These are phyloP conservation scores for Eremomyces bilateralis DNA, from an alignment of 495 filamentous ascomycete species.

Conservation along the genomic window DNA sequence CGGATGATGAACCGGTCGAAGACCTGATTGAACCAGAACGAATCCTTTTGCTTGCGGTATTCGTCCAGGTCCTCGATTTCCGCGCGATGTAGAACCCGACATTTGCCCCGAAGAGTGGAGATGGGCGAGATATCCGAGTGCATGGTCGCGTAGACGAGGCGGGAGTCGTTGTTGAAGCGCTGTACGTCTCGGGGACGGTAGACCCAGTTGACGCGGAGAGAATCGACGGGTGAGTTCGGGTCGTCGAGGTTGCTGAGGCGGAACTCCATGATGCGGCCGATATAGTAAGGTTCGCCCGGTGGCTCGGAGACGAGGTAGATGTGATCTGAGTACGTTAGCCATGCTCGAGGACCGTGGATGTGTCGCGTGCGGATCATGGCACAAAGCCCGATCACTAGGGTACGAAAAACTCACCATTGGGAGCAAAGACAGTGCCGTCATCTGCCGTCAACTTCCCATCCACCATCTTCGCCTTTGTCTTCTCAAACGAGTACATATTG, in stretches of 20 bases:
- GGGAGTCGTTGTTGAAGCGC: slow-evolving; percentile 70
- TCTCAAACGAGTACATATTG: slow-evolving; percentile 78
- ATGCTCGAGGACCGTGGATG: no score
- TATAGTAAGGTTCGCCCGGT: slow-evolving; percentile 92
- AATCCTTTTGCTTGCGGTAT: slow-evolving; percentile 63
- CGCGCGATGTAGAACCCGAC: slow-evolving; percentile 62
- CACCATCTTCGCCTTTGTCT: slow-evolving; percentile 39
- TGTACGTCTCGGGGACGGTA: slow-evolving; percentile 92
- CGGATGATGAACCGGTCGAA: slow-evolving; percentile 97
- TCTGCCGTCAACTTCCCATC: slow-evolving; percentile 70
- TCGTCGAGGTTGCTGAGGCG: slow-evolving; percentile 53
- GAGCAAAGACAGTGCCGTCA: slow-evolving; percentile 60
- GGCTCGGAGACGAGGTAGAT: slow-evolving; percentile 96
- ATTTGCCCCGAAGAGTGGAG: slow-evolving; percentile 79
- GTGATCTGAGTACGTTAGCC: slow-evolving; percentile 41
- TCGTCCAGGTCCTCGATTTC: slow-evolving; percentile 67
- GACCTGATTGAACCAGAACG: slow-evolving; percentile 93
- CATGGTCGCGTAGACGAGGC: slow-evolving; percentile 88
- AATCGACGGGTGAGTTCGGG: slow-evolving; percentile 49
- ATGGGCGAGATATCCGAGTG: slow-evolving; percentile 92
- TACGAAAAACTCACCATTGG: slow-evolving; percentile 58
- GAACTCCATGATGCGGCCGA: slow-evolving; percentile 96
- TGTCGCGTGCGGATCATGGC: no score
- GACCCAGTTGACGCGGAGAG: slow-evolving; percentile 91
- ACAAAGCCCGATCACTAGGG: slow-evolving; percentile 14